Evolutionary conservation across 106 monocot species (phyloP), one percentile per base, ranked within the genome.

Genomic region (Dioscorea alata): DNA sequence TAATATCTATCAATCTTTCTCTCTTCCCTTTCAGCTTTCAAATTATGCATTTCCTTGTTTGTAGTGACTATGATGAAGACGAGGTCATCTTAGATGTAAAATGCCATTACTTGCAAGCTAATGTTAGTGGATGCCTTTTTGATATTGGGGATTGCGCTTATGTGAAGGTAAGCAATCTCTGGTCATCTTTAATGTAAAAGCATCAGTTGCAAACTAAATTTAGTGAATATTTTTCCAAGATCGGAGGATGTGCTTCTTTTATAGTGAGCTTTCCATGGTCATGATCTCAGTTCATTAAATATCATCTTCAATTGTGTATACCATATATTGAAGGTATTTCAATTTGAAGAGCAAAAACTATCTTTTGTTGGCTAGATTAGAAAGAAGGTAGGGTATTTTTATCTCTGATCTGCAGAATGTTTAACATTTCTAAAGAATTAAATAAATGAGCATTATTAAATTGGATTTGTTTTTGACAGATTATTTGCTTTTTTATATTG

Each of bases 111-210:
- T 60, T 32, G 34, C 60, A 60, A 17, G 71, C 71, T 71, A 61
- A 22, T 24, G 49, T 71, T 49, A 17, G 20, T 48, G 71, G 71
- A 21, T 71, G 12, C 22, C 60, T 61, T 21, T 23, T 71, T 24
- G 49, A 71, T 71, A 35, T 71, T 21, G 71, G 71, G 2, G 71
- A 71, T 48, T 71, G 71, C 23, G 61, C 61, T 25, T 71, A 15
- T 49, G 48, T 71, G 2, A 71, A 71, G 61, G 71, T 71, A 12
- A 59, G 71, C 42, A 6, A 42, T 3, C 6, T 42, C 10, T 42
- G 42, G 42, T 3, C 10, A 42, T 42, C 42, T 42, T 42, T 8
- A 10, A 42, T 42, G 6, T 42, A 42, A 42, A 42, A 8, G 9
- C 42, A 42, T 42, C 10, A 42, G 10, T 42, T 42, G 42, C 4